Evolutionary conservation across 495 filamentous ascomycete species (phyloP).

Genomic region (Chaetomium tenue): DNA sequence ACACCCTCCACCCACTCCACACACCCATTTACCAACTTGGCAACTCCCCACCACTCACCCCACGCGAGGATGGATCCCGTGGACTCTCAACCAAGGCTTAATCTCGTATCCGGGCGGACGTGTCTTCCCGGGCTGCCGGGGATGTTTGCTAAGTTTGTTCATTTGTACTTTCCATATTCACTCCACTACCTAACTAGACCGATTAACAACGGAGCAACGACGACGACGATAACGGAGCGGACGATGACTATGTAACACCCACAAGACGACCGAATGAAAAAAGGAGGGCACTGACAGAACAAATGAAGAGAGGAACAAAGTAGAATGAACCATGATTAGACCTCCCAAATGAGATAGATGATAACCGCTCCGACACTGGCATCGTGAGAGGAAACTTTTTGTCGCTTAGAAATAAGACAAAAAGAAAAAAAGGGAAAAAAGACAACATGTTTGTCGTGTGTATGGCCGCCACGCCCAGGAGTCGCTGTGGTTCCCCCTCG

Average conservation of each 20-base stretch:
- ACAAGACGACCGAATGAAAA: slow-evolving; percentile 7
- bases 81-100: background rate
- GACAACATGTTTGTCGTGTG: background rate
- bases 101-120: slow-evolving; percentile 22
- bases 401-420: slow-evolving; percentile 3
- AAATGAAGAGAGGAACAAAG: slow-evolving; percentile 10
- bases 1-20: too few relatives aligned
- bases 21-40: too few relatives aligned
- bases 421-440: slow-evolving; percentile 2
- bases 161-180: slow-evolving; percentile 7
- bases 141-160: background rate
- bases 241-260: slow-evolving; percentile 9
- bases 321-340: slow-evolving; percentile 5
- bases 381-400: slow-evolving; percentile 5
- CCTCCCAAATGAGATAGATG: slow-evolving; percentile 8
- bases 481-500: background rate
- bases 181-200: background rate
- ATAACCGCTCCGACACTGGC: background rate
- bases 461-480: background rate
- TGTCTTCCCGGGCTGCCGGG: too few relatives aligned
- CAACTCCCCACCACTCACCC: too few relatives aligned
- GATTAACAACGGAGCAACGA: slow-evolving; percentile 3
- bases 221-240: background rate
- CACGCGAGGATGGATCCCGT: background rate
- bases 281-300: background rate